Conservation (phyloP, 2,329 filamentous ascomycete species). For the Neonectria magnoliae region DNA sequence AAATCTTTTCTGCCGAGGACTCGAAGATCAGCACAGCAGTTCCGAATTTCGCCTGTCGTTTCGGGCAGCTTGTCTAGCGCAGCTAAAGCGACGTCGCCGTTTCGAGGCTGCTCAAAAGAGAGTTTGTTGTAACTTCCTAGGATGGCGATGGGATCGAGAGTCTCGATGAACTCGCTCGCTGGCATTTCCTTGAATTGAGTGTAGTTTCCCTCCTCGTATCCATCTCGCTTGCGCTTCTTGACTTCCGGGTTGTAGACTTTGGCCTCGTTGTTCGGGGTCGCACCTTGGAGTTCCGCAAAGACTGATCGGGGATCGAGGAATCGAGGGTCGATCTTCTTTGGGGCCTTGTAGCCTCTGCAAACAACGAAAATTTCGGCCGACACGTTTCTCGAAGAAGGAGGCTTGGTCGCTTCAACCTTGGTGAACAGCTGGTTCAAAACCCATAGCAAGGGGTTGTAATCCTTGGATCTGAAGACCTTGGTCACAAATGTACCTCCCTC, state of each 20-base stretch:
- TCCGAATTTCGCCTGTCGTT: slow-evolving; percentile 83
- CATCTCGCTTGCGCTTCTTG: slow-evolving; percentile 97
- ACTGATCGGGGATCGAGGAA: slow-evolving; percentile 91
- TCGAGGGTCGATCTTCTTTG: slow-evolving; percentile 90
- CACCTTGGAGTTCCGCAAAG: slow-evolving; percentile 89
- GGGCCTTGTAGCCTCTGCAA: slow-evolving; percentile 93
- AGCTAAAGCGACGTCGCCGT: slow-evolving; percentile 86
- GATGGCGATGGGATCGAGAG: slow-evolving; percentile 90
- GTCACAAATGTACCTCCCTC: slow-evolving; percentile 95
- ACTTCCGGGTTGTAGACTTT: slow-evolving; percentile 98
- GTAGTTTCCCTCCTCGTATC: slow-evolving; percentile 96
- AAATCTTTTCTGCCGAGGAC: slow-evolving; percentile 95
- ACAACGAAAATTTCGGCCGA: slow-evolving; percentile 99
- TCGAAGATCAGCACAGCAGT: slow-evolving; percentile 84
- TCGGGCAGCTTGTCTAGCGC: slow-evolving; percentile 87
- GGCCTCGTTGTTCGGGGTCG: slow-evolving; percentile 93
- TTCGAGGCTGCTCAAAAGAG: slow-evolving; percentile 80
- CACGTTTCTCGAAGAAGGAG: slow-evolving; percentile 93
- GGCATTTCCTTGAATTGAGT: slow-evolving; percentile 90
- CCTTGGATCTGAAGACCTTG: slow-evolving; percentile 96
- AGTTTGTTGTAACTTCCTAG: slow-evolving; percentile 87
- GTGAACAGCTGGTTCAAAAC: slow-evolving; percentile 96
- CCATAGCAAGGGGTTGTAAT: slow-evolving; percentile 96
- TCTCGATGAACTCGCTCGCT: slow-evolving; percentile 94
- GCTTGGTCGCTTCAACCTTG: slow-evolving; percentile 97